Base-by-base conservation (phyloP, 2,329 filamentous ascomycete species). In the Penicillium hesseltinei region DNA sequence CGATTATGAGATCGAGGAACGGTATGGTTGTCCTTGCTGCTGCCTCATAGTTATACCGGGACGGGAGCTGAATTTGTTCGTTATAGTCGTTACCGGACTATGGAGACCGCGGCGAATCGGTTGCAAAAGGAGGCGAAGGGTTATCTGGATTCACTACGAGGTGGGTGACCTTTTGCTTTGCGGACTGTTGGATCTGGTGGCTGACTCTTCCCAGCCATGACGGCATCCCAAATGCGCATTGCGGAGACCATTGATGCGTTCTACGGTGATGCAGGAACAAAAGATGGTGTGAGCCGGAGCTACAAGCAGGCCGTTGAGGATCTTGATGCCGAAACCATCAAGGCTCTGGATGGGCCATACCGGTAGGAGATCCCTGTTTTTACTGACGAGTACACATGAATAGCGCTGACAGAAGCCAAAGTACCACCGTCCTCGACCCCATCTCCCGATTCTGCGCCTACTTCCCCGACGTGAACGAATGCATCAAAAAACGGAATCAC, bases 301-400 rank as follows among this genome's bases (percentile, higher is more conserved):
- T 99, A 99, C 81, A 99, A 97, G 78, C 92, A 97, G 75, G 94
- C 94, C 9, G 95, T 99, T 21, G 94, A 97, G 73, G 94, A 99
- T 73, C 84, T 99, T 48, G 95, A 99, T 74, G 90, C 94, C 52
- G 95, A 99, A 77, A 99, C 94, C 0, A 97, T 99, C 78, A 99
- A 99, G 77, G 94, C 94, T 7, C 82, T 99, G 62, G 94, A 99
- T 76, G 94, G 94, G 4, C 95, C 94, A 46, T 99, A 97, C 78
- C 85, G 90, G 85, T 88, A 81, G 53, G 72, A 25, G 65, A 51
- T 25, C 25, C 35, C 47, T 17, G 29, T 21, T 27, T 23, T 25
- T n/a, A 17, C 10, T 27, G 17, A n/a, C 11, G 23, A 50, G 15
- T 17, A 31, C 7, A 49, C 19, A 13, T 19, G 50, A 36, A 13